These are phyloP conservation scores for Cordyceps cateniannulata DNA, from an alignment of 2,329 filamentous ascomycete species.

Conservation along the genomic window DNA sequence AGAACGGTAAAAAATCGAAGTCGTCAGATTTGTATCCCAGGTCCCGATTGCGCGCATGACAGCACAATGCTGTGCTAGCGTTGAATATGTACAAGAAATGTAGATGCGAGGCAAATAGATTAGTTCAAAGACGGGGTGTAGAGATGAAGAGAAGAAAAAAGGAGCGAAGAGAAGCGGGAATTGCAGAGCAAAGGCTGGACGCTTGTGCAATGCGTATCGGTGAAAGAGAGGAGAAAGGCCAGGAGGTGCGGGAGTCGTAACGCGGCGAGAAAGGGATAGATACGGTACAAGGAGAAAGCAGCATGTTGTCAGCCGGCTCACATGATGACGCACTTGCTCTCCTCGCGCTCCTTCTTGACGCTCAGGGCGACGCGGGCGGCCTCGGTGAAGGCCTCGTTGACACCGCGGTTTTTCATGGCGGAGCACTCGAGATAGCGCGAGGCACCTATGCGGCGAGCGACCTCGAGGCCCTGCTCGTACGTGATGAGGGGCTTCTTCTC, in stretches of 20 bases:
- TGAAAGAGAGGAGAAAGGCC: not conserved
- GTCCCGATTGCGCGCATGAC: not conserved
- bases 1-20: not conserved
- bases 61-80: not conserved
- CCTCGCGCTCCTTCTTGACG: slow-evolving; percentile 59
- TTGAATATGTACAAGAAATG: slow-evolving; percentile 12
- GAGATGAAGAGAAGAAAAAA: not conserved
- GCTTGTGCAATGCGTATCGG: not conserved
- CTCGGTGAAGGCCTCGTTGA: slow-evolving; percentile 98
- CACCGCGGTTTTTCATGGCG: slow-evolving; percentile 93
- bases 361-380: slow-evolving; percentile 87
- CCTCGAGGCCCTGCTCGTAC: slow-evolving; percentile 86
- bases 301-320: slow-evolving; percentile 25
- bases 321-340: slow-evolving; percentile 56
- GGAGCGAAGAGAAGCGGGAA: not conserved
- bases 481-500: slow-evolving; percentile 71
- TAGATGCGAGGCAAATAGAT: slow-evolving; percentile 5
- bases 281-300: too few relatives aligned
- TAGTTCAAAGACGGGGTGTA: not conserved
- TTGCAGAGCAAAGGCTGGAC: not conserved
- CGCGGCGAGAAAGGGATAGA: not conserved
- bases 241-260: slow-evolving; percentile 3
- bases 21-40: slow-evolving; percentile 9
- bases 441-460: slow-evolving; percentile 85
- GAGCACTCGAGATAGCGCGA: slow-evolving; percentile 97